phyloP scores from a whole-genome alignment of 257 asterid species.

The Scutellaria minor region DNA sequence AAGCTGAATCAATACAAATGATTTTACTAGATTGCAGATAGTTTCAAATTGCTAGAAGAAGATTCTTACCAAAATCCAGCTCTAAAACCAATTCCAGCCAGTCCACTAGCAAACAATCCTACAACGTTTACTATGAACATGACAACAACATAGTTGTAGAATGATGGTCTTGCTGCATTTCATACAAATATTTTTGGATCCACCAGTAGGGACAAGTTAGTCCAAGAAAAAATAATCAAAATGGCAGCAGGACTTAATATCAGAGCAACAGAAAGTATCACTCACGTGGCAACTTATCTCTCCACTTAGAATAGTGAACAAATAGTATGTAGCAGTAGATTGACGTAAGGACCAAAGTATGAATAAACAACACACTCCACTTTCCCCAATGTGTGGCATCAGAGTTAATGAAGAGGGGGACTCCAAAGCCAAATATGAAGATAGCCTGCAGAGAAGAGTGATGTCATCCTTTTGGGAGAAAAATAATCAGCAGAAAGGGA shows the following conservation, averaged over 20 bases:
- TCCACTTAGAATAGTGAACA: slow-evolving; percentile 90
- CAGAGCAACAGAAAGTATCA: slow-evolving; percentile 1
- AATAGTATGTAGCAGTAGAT: slow-evolving; percentile 79
- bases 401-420: slow-evolving; percentile 63
- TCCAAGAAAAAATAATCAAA: slow-evolving; percentile 5
- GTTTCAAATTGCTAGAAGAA: neutral
- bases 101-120: slow-evolving; percentile 65
- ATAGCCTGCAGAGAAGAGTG: slow-evolving; percentile 56
- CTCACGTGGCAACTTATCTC: slow-evolving; percentile 93
- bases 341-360: slow-evolving; percentile 62
- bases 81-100: slow-evolving; percentile 69
- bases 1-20: slow-evolving; percentile 25
- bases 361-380: slow-evolving; percentile 52
- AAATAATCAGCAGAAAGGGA: neutral
- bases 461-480: slow-evolving; percentile 7
- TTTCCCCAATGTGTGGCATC: slow-evolving; percentile 66
- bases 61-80: slow-evolving; percentile 71
- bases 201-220: slow-evolving; percentile 22
- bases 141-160: slow-evolving; percentile 81
- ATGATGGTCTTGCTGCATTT: slow-evolving; percentile 82
- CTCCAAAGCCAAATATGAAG: slow-evolving; percentile 74
- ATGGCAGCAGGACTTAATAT: slow-evolving; percentile 4
- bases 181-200: slow-evolving; percentile 11
- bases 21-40: neutral
- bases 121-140: slow-evolving; percentile 60